A percentile compares a stretch with the other conserved stretches of the same genome.
Conservation (phyloP, 768 basidiomycete species). For the Termitomyces sp. region DNA sequence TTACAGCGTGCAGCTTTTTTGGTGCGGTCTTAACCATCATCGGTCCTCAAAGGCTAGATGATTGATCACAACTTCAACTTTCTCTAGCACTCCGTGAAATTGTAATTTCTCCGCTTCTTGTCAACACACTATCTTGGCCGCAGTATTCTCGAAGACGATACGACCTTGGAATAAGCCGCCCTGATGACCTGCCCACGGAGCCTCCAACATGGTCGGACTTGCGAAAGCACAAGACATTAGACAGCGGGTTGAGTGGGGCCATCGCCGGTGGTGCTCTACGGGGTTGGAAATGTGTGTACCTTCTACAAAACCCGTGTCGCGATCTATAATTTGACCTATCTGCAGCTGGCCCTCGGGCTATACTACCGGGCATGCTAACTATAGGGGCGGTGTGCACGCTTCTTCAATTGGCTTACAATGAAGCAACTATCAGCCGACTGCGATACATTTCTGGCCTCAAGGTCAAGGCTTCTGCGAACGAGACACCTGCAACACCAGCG, state of each 20-base stretch:
- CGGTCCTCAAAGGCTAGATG: background rate
- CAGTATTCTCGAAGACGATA: slow-evolving; percentile 45
- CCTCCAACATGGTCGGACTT: slow-evolving; percentile 47
- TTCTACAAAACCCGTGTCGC: background rate
- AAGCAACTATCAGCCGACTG: slow-evolving; percentile 57
- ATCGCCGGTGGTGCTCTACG: slow-evolving; percentile 58
- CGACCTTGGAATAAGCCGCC: slow-evolving; percentile 20
- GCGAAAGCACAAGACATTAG: slow-evolving; percentile 57
- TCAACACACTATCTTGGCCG: slow-evolving; percentile 37
- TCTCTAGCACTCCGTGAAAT: slow-evolving; percentile 71
- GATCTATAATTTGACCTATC: background rate
- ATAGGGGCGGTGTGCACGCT: slow-evolving; percentile 54
- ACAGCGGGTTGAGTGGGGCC: slow-evolving; percentile 72
- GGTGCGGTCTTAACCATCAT: slow-evolving; percentile 39
- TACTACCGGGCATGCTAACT: slow-evolving; percentile 58
- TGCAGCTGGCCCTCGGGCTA: slow-evolving; percentile 58
- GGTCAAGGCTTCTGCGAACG: slow-evolving; percentile 15
- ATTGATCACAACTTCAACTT: background rate
- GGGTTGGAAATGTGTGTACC: slow-evolving; percentile 53
- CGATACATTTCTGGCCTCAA: slow-evolving; percentile 44
- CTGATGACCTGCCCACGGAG: slow-evolving; percentile 4
- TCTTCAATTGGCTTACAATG: slow-evolving; percentile 71
- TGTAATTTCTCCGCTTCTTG: slow-evolving; percentile 60
- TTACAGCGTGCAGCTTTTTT: slow-evolving; percentile 76
- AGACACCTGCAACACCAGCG: slow-evolving; percentile 7